Base-by-base conservation (phyloP, 2,329 filamentous ascomycete species). In the Pezicula rhizophila region DNA sequence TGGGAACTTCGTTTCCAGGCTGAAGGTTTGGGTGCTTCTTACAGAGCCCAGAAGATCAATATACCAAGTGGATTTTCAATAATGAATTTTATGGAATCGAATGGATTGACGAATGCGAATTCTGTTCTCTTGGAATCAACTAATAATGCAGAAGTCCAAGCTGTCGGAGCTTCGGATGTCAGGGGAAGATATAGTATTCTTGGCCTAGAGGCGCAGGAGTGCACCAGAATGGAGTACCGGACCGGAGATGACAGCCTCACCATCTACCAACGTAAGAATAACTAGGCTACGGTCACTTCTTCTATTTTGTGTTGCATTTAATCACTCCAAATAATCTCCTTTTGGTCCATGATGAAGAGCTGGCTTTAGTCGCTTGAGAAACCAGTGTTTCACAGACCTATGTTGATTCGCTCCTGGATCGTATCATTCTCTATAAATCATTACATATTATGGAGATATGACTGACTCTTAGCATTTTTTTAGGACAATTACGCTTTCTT, bases 171-270 rank as follows among this genome's bases (percentile, higher is more conserved):
- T 2, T 71, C 75, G 50, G 47, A 74, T 69, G 73, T 77, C 1
- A 68, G 72, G 42, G 85, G 85, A 2, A 72, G 81, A 42, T 87
- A 81, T 62, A 91, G 85, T 61, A 88, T 95, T 55, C 76, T 95
- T 46, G 87, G 83, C 0, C 68, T 89, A 1, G 74, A 83, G 8
- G 74, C 85, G 1, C 72, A 74, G 14, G 66, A 78, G 31, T 76
- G 81, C 0, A 56, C 77, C 52, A 76, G 74, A 6, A 60, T 85
- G n/a, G 76, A 82, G 56, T 78, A 85, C 54, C 73, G 71, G 23
- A 72, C 73, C 2, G 76, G 75, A 1, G 70, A 76, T n/a, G 52
- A 66, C 15, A 45, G 43, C 12, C 46, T 63, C 4, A 53, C 42
- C 14, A 40, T 56, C 18, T 43, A 46, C 31, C 47, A 53, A 33